Percentiles rank a stretch among this genome's conserved stretches.
phyloP scores from a whole-genome alignment of 257 asterid genomes.

The Solanum tarijense region DNA sequence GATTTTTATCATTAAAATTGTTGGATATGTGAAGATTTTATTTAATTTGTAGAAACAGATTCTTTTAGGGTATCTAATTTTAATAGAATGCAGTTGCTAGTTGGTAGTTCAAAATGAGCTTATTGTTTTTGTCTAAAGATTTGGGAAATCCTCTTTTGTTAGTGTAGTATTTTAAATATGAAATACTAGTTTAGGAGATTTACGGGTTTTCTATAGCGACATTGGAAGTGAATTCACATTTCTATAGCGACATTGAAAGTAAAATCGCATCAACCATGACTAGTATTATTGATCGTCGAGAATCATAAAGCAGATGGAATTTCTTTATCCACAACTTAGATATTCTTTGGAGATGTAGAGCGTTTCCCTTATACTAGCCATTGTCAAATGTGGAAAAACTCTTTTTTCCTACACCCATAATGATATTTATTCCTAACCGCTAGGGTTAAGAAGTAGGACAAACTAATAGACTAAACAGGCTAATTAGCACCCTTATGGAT shows the following conservation, averaged over 20 bases:
- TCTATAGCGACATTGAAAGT: too few relatives aligned
- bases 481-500: too few relatives aligned
- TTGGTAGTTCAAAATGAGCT: not conserved
- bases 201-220: too few relatives aligned
- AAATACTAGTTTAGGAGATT: not conserved
- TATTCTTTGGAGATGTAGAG: not conserved
- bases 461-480: not conserved
- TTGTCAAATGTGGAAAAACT: too few relatives aligned
- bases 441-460: not conserved
- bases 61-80: not conserved
- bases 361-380: too few relatives aligned
- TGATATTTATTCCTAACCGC: not conserved
- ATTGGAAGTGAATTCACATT: too few relatives aligned
- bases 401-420: too few relatives aligned
- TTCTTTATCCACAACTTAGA: too few relatives aligned
- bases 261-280: accelerated
- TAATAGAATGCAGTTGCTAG: not conserved
- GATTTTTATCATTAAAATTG: not conserved
- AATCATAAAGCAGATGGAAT: too few relatives aligned
- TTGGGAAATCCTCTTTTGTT: too few relatives aligned
- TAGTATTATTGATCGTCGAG: not conserved
- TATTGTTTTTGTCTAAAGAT: not conserved
- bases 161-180: too few relatives aligned
- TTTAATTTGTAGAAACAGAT: not conserved
- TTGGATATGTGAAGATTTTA: not conserved